These are phyloP conservation scores for Fusarium drepaniforme DNA, from an alignment of 2,329 filamentous ascomycete genomes.

Conservation along the genomic window DNA sequence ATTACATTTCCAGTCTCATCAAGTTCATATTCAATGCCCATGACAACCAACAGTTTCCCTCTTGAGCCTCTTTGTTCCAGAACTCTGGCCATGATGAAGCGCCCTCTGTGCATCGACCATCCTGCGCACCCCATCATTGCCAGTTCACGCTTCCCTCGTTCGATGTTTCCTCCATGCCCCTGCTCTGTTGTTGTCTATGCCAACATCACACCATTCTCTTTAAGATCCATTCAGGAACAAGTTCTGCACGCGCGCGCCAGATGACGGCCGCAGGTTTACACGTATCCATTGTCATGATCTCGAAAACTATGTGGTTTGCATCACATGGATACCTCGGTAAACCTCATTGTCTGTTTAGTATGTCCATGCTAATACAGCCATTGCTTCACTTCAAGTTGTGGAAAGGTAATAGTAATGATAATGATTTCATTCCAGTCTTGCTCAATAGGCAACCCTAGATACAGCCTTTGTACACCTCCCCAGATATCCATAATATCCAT, in stretches of 20 bases:
- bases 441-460: constrained; percentile 12
- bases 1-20: background rate
- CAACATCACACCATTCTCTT: constrained; percentile 2
- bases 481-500: constrained; percentile 19
- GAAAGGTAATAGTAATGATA: background rate
- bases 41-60: background rate
- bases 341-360: background rate
- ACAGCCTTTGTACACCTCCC: constrained; percentile 17
- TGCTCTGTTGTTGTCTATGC: background rate
- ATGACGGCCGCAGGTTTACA: background rate
- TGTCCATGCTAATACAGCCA: background rate
- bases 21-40: background rate
- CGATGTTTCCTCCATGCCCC: background rate
- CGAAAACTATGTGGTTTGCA: background rate
- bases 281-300: background rate
- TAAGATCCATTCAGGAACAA: background rate
- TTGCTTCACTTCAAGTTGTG: background rate
- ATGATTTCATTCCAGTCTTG: constrained; percentile 13
- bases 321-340: background rate
- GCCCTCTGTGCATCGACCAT: background rate
- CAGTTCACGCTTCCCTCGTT: constrained; percentile 1
- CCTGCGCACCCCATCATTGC: background rate
- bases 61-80: background rate
- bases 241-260: background rate
- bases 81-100: background rate